A percentile compares a stretch with the other conserved stretches of the same genome.
These are phyloP conservation scores for Hypholoma fasciculare DNA, from an alignment of 768 basidiomycete genomes.

Conservation along the genomic window DNA sequence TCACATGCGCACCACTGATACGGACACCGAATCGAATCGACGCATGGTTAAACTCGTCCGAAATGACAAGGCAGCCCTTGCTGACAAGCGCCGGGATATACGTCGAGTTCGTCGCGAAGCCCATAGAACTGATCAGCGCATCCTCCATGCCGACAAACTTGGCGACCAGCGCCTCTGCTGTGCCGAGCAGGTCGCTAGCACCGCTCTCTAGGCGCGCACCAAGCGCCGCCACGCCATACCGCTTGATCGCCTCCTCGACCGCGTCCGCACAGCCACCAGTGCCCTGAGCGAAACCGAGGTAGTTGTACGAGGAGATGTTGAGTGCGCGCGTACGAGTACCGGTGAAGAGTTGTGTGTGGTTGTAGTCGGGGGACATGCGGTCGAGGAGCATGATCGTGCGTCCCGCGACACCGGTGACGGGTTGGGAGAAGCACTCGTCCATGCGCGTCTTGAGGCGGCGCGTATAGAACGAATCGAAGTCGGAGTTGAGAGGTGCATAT, in stretches of 20 bases:
- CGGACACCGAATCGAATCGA: conserved; percentile 93
- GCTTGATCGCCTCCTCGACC: conserved; percentile 78
- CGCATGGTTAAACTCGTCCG: conserved; percentile 96
- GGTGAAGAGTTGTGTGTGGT: conserved; percentile 73
- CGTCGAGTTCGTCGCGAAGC: conserved; percentile 95
- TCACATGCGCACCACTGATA: conserved; percentile 82
- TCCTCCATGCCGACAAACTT: conserved; percentile 91
- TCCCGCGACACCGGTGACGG: conserved; percentile 93
- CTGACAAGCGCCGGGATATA: conserved; percentile 87
- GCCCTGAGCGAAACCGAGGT: conserved; percentile 96
- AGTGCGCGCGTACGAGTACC: conserved; percentile 85
- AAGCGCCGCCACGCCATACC: conserved; percentile 78
- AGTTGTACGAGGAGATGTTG: conserved; percentile 98
- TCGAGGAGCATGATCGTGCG: conserved; percentile 88
- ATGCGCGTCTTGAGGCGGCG: conserved; percentile 92
- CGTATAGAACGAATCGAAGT: conserved; percentile 99
- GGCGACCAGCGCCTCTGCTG: conserved; percentile 85
- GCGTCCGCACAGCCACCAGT: conserved; percentile 93
- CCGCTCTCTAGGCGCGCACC: conserved; percentile 84
- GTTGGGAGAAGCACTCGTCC: conserved; percentile 93
- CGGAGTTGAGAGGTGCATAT: conserved; percentile 94
- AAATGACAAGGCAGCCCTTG: conserved; percentile 93
- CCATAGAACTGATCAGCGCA: conserved; percentile 89
- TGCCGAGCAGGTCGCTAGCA: conserved; percentile 79
- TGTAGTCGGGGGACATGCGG: conserved; percentile 80